phyloP scores from a whole-genome alignment of 2,329 filamentous ascomycete species.

The Stachybotrys echinatus region DNA sequence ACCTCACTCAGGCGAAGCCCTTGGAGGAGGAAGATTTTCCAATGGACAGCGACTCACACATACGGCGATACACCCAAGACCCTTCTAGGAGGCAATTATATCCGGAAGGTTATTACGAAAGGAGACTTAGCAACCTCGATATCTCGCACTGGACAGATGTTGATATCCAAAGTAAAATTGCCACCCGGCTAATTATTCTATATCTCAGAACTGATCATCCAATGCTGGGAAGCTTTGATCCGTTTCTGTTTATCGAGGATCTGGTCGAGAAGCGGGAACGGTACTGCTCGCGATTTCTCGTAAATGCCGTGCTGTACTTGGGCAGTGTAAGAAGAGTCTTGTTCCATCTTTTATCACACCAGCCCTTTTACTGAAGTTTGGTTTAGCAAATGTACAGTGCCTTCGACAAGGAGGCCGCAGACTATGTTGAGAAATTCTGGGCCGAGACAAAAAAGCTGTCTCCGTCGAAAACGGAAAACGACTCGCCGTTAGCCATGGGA shows the following conservation, averaged over 20 bases:
- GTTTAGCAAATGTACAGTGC: slow-evolving; percentile 28
- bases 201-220: slow-evolving; percentile 33
- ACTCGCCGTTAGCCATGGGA: slow-evolving; percentile 21
- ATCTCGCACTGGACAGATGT: slow-evolving; percentile 29
- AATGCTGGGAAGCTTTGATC: slow-evolving; percentile 28
- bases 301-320: slow-evolving; percentile 27
- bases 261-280: slow-evolving; percentile 15
- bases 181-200: slow-evolving; percentile 26
- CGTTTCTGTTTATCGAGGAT: slow-evolving; percentile 26
- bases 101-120: slow-evolving; percentile 11
- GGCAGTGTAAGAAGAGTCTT: slow-evolving; percentile 28
- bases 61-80: no score
- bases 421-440: slow-evolving; percentile 14
- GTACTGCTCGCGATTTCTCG: slow-evolving; percentile 25
- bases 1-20: no score
- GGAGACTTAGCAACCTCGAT: slow-evolving; percentile 19
- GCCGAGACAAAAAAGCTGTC: slow-evolving; percentile 20
- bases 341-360: slow-evolving; percentile 1
- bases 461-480: slow-evolving; percentile 9
- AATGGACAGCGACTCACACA: no score
- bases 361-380: not conserved
- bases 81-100: no score
- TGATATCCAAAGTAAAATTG: slow-evolving; percentile 18
- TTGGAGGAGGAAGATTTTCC: no score
- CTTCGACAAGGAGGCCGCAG: slow-evolving; percentile 16